Base-by-base conservation (phyloP, 2,329 filamentous ascomycete species). In the Pseudogymnoascus sp. region DNA sequence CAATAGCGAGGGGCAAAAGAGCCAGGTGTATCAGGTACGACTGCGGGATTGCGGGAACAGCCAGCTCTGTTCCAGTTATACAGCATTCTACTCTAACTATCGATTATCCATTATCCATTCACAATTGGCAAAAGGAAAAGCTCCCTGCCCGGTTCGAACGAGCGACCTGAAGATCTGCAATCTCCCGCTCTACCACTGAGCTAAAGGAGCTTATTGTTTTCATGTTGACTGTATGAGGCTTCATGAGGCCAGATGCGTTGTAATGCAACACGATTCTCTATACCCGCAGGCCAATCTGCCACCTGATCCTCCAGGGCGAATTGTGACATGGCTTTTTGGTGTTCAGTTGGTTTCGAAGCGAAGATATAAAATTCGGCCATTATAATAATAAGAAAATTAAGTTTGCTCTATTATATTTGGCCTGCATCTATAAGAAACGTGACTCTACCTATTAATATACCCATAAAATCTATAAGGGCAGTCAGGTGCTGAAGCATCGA, bases 101-200 rank as follows among this genome's bases (percentile, higher is more conserved):
- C 2, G 21, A 21, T 21, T 21, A 4, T 13, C 5, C 7, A 42
- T 42, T 52, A 52, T 5, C 27, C 40, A 45, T 45, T 27, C 15
- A 55, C 9, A 55, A 55, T 31, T 55, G 58, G 58, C 58, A 61
- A 61, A 61, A 55, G 8, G 18, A 21, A 21, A 9, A 61, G 59
- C 59, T 55, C 59, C 59, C 59, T 61, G 37, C 42, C 59, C 39
- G 59, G 59, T 61, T 61, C 59, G 59, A 61, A 61, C 59, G 39
- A 61, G 42, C 37, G 59, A 33, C 59, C 59, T 61, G 42, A 55
- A 61, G 59, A 61, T 61, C 59, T 61, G 59, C 59, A 61, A 61
- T 61, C 59, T 61, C 59, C 42, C 59, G 59, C 59, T 61, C 59
- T 61, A 61, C 59, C 59, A 61, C 59, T 61, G 59, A 61, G 59